phyloP scores from a whole-genome alignment of 192 early-diverging fungal species.

The Coemansia sp. region DNA sequence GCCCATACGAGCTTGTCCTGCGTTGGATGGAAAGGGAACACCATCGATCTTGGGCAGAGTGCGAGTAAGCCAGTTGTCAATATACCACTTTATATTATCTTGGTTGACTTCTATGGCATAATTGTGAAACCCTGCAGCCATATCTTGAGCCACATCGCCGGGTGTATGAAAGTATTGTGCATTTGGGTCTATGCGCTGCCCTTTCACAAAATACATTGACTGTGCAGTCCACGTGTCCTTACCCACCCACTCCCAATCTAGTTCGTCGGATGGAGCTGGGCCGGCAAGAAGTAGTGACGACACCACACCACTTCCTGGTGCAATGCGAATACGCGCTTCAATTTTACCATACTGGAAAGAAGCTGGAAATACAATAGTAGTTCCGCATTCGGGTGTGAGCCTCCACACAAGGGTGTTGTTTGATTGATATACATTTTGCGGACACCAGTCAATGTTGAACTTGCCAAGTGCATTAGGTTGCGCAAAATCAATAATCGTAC shows the following conservation, averaged over 20 bases:
- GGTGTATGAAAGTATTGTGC: slow-evolving; percentile 30
- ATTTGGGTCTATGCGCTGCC: slow-evolving; percentile 42
- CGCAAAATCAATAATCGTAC: slow-evolving; percentile 28
- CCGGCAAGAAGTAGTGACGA: slow-evolving; percentile 56
- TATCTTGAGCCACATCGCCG: slow-evolving; percentile 36
- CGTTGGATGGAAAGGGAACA: slow-evolving; percentile 35
- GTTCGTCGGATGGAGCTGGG: slow-evolving; percentile 55
- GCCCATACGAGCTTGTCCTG: slow-evolving; percentile 39
- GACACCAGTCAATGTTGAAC: slow-evolving; percentile 46
- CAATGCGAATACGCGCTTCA: slow-evolving; percentile 36
- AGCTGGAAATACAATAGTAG: slow-evolving; percentile 38
- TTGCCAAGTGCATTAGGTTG: slow-evolving; percentile 32
- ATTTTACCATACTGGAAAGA: slow-evolving; percentile 39
- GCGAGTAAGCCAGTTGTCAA: slow-evolving; percentile 54
- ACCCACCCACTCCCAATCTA: slow-evolving; percentile 68
- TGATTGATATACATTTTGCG: slow-evolving; percentile 41
- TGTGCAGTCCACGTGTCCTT: slow-evolving; percentile 51
- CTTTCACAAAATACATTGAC: slow-evolving; percentile 58
- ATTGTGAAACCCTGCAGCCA: slow-evolving; percentile 49
- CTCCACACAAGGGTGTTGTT: slow-evolving; percentile 30
- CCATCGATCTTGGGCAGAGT: slow-evolving; percentile 29
- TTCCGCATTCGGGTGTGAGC: slow-evolving; percentile 45
- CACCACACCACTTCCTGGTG: slow-evolving; percentile 53
- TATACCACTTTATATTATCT: slow-evolving; percentile 58
- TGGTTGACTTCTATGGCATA: slow-evolving; percentile 61